These are phyloP conservation scores for Rhodotorula toruloides DNA, from an alignment of 768 basidiomycete genomes.

Conservation along the genomic window DNA sequence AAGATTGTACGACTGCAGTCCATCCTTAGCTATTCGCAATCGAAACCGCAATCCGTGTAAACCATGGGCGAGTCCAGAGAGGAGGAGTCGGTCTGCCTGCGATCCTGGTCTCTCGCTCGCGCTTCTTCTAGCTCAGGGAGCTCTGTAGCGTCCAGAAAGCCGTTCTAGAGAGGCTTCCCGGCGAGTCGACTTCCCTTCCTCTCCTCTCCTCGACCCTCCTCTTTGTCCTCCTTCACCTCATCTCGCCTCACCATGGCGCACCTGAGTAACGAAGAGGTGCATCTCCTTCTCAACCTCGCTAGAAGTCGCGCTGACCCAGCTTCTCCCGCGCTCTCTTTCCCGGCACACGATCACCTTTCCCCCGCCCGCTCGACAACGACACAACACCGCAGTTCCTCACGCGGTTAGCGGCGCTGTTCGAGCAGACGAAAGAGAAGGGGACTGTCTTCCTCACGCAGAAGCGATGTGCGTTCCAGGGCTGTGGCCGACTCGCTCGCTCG, in stretches of 20 bases:
- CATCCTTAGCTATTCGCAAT: too few relatives aligned
- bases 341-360: not conserved
- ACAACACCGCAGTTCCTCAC: conserved; percentile 30
- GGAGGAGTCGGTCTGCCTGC: too few relatives aligned
- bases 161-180: too few relatives aligned
- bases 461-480: conserved; percentile 10
- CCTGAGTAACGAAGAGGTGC: not conserved
- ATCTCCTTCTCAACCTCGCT: too few relatives aligned
- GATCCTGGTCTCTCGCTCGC: too few relatives aligned
- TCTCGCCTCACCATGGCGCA: not conserved
- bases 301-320: not conserved
- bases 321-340: not conserved
- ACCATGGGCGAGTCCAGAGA: too few relatives aligned
- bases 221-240: too few relatives aligned
- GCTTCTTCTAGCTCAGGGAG: too few relatives aligned
- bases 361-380: not conserved
- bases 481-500: not conserved
- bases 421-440: conserved; percentile 5
- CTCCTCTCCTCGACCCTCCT: not conserved
- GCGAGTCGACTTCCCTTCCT: not conserved
- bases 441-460: conserved; percentile 37
- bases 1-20: too few relatives aligned
- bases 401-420: conserved; percentile 24
- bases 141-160: too few relatives aligned
- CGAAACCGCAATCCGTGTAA: too few relatives aligned